Percentiles rank a stretch among this genome's conserved stretches.
Evolutionary conservation across 2,329 filamentous ascomycete genomes (phyloP).

Genomic region (Verticillium nubilum): DNA sequence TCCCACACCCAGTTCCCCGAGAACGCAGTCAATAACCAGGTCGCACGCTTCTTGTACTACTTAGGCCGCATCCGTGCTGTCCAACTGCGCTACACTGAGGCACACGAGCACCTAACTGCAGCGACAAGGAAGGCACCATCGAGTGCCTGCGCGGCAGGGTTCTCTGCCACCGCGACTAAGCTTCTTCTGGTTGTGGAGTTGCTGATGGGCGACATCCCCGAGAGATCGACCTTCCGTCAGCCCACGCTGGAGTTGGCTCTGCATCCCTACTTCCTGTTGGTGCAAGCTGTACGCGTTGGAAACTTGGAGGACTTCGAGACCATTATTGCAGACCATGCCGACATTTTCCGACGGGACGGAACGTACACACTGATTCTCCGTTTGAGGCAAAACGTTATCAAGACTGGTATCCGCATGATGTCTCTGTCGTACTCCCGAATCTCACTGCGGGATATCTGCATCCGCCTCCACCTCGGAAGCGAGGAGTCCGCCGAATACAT

Average conservation of each 20-base stretch:
- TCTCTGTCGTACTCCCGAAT: constrained; percentile 97
- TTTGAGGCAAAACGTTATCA: constrained; percentile 96
- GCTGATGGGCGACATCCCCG: constrained; percentile 97
- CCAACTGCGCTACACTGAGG: constrained; percentile 94
- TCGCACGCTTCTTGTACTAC: constrained; percentile 96
- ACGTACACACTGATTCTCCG: constrained; percentile 95
- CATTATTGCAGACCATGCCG: constrained; percentile 73
- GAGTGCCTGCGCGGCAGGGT: constrained; percentile 82
- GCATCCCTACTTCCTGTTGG: constrained; percentile 87
- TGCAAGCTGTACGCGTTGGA: constrained; percentile 93
- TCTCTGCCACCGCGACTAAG: constrained; percentile 94
- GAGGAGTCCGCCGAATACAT: constrained; percentile 99
- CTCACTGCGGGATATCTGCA: constrained; percentile 93
- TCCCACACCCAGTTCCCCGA: constrained; percentile 94
- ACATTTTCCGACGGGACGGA: constrained; percentile 85
- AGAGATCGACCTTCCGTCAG: constrained; percentile 89
- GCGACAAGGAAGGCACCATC: constrained; percentile 94
- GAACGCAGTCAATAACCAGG: constrained; percentile 94
- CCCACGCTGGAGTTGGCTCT: constrained; percentile 80
- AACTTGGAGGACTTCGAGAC: constrained; percentile 91
- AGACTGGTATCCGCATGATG: constrained; percentile 99
- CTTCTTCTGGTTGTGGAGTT: constrained; percentile 94
- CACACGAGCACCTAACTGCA: constrained; percentile 87
- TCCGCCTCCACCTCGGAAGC: constrained; percentile 85
- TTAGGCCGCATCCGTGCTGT: constrained; percentile 93